phyloP scores from a whole-genome alignment of 331 rosid genomes.

The Quercus lobata region DNA sequence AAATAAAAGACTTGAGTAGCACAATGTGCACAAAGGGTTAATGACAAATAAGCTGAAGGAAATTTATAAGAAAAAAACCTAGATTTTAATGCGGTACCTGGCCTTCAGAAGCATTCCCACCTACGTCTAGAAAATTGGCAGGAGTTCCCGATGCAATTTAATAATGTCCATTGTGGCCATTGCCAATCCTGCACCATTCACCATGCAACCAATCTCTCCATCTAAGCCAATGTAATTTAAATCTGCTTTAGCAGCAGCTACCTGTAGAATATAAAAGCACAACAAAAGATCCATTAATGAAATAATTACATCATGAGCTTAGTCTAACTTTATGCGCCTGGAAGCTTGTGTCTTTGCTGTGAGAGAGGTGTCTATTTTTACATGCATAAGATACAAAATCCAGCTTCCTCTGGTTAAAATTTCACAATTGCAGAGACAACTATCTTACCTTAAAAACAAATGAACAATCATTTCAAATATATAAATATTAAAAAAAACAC shows the following conservation, averaged over 20 bases:
- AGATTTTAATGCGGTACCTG: slow-evolving; percentile 55
- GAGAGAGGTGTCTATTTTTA: neutral
- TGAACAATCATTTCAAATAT: neutral
- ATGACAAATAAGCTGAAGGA: neutral
- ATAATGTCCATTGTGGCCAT: slow-evolving; percentile 99
- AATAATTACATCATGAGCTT: neutral
- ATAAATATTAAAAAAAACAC: neutral
- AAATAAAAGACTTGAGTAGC: neutral
- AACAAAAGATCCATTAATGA: slow-evolving; percentile 10
- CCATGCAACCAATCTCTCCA: slow-evolving; percentile 99
- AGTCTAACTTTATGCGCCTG: neutral
- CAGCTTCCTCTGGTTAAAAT: neutral
- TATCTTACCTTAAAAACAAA: neutral
- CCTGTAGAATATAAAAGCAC: slow-evolving; percentile 49
- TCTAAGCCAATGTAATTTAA: slow-evolving; percentile 94
- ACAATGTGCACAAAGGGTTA: neutral
- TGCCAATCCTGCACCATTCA: slow-evolving; percentile 98
- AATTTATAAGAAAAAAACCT: neutral
- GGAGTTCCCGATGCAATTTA: slow-evolving; percentile 94
- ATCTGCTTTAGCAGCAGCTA: slow-evolving; percentile 90
- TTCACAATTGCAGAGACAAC: neutral
- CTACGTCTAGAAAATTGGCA: slow-evolving; percentile 94
- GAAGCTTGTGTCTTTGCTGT: neutral
- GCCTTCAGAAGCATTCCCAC: slow-evolving; percentile 96
- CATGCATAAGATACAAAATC: neutral